Conservation (phyloP, 192 early-diverging fungal genomes). For the Funneliformis mosseae region DNA sequence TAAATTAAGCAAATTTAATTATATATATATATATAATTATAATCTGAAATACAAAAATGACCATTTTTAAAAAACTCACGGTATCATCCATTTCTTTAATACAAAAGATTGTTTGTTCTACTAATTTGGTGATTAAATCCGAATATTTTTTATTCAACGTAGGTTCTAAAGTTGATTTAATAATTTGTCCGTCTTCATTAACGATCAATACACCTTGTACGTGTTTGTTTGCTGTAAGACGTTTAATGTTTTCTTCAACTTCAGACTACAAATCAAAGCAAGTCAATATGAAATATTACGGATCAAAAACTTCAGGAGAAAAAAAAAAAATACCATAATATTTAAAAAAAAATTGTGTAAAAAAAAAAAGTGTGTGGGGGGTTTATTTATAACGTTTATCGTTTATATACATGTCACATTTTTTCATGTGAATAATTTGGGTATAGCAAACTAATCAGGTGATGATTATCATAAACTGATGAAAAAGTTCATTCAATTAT, state of each 20-base stretch:
- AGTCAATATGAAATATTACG: no score
- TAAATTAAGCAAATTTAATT: background rate
- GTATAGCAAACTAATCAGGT: no score
- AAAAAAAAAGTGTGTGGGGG: no score
- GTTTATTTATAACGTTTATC: no score
- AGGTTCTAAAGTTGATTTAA: conserved; percentile 84
- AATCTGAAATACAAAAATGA: background rate
- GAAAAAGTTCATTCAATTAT: no score
- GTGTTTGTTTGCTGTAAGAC: conserved; percentile 85
- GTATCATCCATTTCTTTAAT: conserved; percentile 84
- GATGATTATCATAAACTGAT: no score
- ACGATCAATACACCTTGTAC: conserved; percentile 91
- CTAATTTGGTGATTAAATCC: conserved; percentile 80
- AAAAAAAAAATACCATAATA: no score
- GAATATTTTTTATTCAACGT: conserved; percentile 82
- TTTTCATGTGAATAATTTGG: no score
- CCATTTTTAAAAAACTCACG: conserved; percentile 44
- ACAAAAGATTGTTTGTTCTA: conserved; percentile 72
- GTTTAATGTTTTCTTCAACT: conserved; percentile 91
- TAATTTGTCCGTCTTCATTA: conserved; percentile 88
- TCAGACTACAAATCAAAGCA: background rate
- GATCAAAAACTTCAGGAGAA: no score
- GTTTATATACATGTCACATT: no score
- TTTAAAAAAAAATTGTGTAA: no score
- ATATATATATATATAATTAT: no score